Evolutionary conservation across 371 early-diverging fungal genomes (phyloP).

Genomic region (Rhizopus sp.): DNA sequence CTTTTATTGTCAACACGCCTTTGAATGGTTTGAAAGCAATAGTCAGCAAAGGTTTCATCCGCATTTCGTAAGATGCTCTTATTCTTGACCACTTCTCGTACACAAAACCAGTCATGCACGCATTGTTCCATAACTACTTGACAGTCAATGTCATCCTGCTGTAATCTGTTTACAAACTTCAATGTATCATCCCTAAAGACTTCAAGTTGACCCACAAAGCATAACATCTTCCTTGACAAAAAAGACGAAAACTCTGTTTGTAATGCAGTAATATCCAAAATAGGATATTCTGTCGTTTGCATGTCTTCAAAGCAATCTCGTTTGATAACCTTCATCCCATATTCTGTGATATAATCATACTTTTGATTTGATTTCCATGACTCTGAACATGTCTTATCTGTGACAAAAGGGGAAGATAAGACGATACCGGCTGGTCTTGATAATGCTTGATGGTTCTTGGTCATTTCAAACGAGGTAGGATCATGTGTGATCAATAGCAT

Average conservation of each 20-base stretch:
- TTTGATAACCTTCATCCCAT: constrained; percentile 43
- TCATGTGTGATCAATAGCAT: constrained; percentile 46
- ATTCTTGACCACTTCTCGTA: constrained; percentile 48
- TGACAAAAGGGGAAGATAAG: constrained; percentile 43
- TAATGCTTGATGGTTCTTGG: constrained; percentile 35
- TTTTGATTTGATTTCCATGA: constrained; percentile 45
- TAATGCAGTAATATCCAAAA: constrained; percentile 40
- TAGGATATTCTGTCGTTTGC: constrained; percentile 25
- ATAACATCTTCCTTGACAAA: constrained; percentile 29
- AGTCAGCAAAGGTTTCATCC: constrained; percentile 37
- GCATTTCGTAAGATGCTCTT: constrained; percentile 32
- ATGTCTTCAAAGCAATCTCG: constrained; percentile 41
- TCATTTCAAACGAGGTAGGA: constrained; percentile 47
- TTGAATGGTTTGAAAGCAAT: constrained; percentile 31
- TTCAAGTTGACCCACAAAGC: constrained; percentile 43
- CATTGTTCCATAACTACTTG: constrained; percentile 41
- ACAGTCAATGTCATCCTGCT: constrained; percentile 37
- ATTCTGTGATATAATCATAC: constrained; percentile 43
- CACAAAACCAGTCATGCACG: constrained; percentile 52
- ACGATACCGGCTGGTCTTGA: constrained; percentile 46
- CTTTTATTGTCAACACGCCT: too few species aligned
- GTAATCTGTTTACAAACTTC: constrained; percentile 39
- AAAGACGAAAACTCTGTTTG: constrained; percentile 42
- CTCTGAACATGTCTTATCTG: constrained; percentile 40
- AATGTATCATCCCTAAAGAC: constrained; percentile 44